phyloP scores from a whole-genome alignment of 345 rosid genomes.

The Odontarrhena argentea region DNA sequence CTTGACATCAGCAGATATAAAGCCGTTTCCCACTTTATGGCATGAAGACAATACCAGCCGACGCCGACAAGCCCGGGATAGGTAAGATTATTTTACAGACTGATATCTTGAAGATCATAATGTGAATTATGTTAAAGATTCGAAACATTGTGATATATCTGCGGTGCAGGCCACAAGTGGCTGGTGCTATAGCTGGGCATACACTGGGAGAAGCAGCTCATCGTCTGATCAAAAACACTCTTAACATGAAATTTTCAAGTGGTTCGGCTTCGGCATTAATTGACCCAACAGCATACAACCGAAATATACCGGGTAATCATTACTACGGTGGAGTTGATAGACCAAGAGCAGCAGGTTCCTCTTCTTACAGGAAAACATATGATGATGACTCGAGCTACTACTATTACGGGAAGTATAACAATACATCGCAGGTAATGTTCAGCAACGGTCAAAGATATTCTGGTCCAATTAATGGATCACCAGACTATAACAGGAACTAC shows the following conservation, averaged over 20 bases:
- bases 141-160: slow-evolving; percentile 15
- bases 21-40: slow-evolving; percentile 85
- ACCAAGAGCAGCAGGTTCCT: slow-evolving; percentile 60
- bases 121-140: background rate
- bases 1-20: slow-evolving; percentile 66
- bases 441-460: slow-evolving; percentile 49
- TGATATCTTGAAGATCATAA: background rate
- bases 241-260: slow-evolving; percentile 66
- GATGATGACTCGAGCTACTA: slow-evolving; percentile 47
- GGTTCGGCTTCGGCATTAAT: slow-evolving; percentile 52
- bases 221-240: slow-evolving; percentile 92
- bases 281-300: slow-evolving; percentile 51
- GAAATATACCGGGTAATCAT: slow-evolving; percentile 44
- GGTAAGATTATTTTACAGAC: slow-evolving; percentile 47
- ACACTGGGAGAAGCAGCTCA: slow-evolving; percentile 92
- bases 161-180: slow-evolving; percentile 69
- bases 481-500: slow-evolving; percentile 50
- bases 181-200: slow-evolving; percentile 78
- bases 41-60: slow-evolving; percentile 83
- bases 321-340: slow-evolving; percentile 48
- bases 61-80: slow-evolving; percentile 78
- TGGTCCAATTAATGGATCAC: slow-evolving; percentile 48
- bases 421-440: slow-evolving; percentile 44
- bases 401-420: slow-evolving; percentile 49
- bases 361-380: slow-evolving; percentile 56